Evolutionary conservation across 805 yeast genomes (phyloP).

Genomic region (Wickerhamiella sergipiensis): DNA sequence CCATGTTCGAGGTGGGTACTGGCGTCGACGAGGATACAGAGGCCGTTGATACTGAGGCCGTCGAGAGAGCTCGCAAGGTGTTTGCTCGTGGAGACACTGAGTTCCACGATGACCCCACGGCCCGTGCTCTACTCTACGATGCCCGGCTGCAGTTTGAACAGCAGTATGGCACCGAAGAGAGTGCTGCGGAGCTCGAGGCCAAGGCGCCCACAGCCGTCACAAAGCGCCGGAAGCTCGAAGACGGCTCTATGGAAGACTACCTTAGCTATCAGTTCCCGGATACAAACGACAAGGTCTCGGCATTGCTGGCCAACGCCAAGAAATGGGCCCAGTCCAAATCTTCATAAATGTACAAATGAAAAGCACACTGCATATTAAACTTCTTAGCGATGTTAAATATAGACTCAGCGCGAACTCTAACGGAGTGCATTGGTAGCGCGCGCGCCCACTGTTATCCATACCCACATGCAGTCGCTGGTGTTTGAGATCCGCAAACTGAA

Average conservation of each 20-base stretch:
- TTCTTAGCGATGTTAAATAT: too few relatives aligned
- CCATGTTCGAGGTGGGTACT: conserved; percentile 55
- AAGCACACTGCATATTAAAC: too few relatives aligned
- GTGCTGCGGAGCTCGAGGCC: conserved; percentile 26
- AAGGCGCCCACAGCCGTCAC: conserved; percentile 44
- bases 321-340: conserved; percentile 29
- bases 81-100: conserved; percentile 47
- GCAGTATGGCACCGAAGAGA: conserved; percentile 38
- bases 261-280: conserved; percentile 57
- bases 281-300: conserved; percentile 29
- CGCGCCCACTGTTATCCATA: too few relatives aligned
- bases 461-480: background rate
- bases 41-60: conserved; percentile 36
- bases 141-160: conserved; percentile 54
- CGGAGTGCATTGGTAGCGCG: too few relatives aligned
- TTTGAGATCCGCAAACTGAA: background rate
- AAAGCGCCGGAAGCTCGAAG: conserved; percentile 29
- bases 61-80: conserved; percentile 36
- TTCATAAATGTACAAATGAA: background rate
- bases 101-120: conserved; percentile 24
- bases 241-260: conserved; percentile 40
- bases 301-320: conserved; percentile 34
- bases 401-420: too few relatives aligned
- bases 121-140: conserved; percentile 41
- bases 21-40: conserved; percentile 34